Base-by-base conservation (phyloP, 345 rosid genomes). In the Citrus trifoliata region DNA sequence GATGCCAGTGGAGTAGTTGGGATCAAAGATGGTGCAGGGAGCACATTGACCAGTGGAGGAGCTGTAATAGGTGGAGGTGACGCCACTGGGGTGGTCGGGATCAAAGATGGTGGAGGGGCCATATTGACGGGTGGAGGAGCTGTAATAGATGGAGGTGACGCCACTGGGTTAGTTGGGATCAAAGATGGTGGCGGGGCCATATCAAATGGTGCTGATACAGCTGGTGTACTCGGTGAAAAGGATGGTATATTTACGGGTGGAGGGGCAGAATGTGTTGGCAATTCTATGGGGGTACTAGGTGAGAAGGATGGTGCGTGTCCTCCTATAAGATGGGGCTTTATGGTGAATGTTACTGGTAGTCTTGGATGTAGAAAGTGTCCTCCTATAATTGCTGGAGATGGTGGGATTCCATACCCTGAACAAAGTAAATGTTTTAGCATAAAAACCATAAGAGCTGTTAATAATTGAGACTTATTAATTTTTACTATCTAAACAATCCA, bases 281-380 rank as follows among this genome's bases (percentile, higher is more conserved):
- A 70, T 82, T 83, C 79, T 32, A 73, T 59, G 37, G 87, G 81
- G 76, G 70, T 73, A 64, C 61, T 74, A 6, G 91, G 96, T 32
- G 74, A 80, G 78, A 58, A 38, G 65, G 83, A 78, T 55, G 85
- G 94, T 53, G 62, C 83, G 53, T 70, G 73, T 78, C 88, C 93
- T 80, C 78, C 21, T 7, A 81, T 70, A 46, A 75, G 71, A 58
- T 74, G 86, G 65, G 92, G 84, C 78, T 70, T 76, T 28, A 88
- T 83, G 56, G 87, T 77, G 67, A 88, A 84, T 75, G 64, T 70
- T 70, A 83, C 42, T 40, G 91, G 91, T 35, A 90, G 86, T 64
- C 76, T 81, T 35, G 83, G 83, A 62, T 68, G 82, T 4, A 79
- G 76, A 71, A 89, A 78, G 35, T 61, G 81, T 46, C 51, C 51